Conservation (phyloP, 768 basidiomycete species). For the Mycena leptocephala region DNA sequence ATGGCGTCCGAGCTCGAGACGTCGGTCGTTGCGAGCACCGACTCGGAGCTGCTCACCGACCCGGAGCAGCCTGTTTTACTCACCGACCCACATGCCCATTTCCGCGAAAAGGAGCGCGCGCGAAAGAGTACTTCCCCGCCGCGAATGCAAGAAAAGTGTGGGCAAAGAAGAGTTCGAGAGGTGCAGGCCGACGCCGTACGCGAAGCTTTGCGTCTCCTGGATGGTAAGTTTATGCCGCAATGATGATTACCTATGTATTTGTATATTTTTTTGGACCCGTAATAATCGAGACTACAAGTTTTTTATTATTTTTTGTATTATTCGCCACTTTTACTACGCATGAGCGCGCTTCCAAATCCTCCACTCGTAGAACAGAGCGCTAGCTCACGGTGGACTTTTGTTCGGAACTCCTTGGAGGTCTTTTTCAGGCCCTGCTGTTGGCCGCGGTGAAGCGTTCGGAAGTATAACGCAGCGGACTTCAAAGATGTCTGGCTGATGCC, state of each 20-base stretch:
- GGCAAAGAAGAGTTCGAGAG: slow-evolving; percentile 73
- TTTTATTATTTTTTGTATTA: slow-evolving; percentile 3
- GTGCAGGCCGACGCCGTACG: slow-evolving; percentile 83
- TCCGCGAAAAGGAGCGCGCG: slow-evolving; percentile 61
- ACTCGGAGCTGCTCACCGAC: slow-evolving; percentile 48
- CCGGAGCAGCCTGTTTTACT: slow-evolving; percentile 60
- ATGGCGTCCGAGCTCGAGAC: slow-evolving; percentile 42
- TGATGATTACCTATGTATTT: slow-evolving; percentile 19
- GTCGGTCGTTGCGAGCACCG: slow-evolving; percentile 21
- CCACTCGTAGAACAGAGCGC: slow-evolving; percentile 29
- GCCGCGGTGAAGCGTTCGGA: slow-evolving; percentile 60
- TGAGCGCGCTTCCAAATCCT: slow-evolving; percentile 11
- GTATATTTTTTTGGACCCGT: slow-evolving; percentile 24
- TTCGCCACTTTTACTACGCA: neutral
- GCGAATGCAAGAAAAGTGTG: slow-evolving; percentile 75
- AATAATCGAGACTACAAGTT: neutral
- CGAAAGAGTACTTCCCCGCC: slow-evolving; percentile 59
- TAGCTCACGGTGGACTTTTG: slow-evolving; percentile 57
- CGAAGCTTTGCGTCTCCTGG: slow-evolving; percentile 83
- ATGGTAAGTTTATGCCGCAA: slow-evolving; percentile 65
- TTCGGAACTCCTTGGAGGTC: slow-evolving; percentile 51
- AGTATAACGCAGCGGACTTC: slow-evolving; percentile 60
- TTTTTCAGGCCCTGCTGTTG: slow-evolving; percentile 36
- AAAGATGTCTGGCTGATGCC: slow-evolving; percentile 62
- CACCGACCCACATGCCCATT: slow-evolving; percentile 70